phyloP scores from a whole-genome alignment of 345 rosid species.

The Populus simonii region DNA sequence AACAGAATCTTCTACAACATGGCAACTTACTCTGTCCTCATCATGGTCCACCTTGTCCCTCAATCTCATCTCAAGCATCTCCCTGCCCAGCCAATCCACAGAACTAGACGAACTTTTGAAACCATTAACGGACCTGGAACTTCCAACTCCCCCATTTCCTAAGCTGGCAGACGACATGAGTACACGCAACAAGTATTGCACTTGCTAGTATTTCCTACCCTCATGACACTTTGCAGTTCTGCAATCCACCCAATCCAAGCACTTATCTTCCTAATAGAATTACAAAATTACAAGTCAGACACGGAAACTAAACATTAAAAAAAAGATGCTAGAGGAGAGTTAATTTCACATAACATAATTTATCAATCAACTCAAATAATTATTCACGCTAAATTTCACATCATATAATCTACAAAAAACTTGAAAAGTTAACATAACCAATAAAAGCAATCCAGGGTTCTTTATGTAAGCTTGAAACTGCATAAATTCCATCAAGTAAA shows the following conservation, averaged over 20 bases:
- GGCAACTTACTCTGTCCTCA: constrained; percentile 71
- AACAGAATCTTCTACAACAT: constrained; percentile 6
- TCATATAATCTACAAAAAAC: background rate
- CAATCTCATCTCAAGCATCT: constrained; percentile 88
- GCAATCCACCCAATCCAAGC: constrained; percentile 44
- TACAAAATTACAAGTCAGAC: constrained; percentile 27
- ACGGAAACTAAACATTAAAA: constrained; percentile 2
- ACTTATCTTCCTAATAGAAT: constrained; percentile 45
- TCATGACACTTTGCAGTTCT: constrained; percentile 27
- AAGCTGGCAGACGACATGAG: constrained; percentile 81
- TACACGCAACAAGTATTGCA: constrained; percentile 21
- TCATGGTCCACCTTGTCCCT: constrained; percentile 78
- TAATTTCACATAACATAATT: background rate
- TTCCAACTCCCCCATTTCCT: constrained; percentile 93
- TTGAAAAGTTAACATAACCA: background rate
- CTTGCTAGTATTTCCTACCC: constrained; percentile 38
- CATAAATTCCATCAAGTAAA: background rate
- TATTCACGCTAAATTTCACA: background rate
- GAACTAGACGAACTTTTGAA: constrained; percentile 89
- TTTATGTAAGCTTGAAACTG: background rate
- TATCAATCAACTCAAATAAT: background rate
- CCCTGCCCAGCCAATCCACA: constrained; percentile 92
- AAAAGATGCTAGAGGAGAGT: background rate
- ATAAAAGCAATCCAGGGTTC: background rate
- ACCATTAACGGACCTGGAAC: constrained; percentile 83